Percentiles rank a stretch among this genome's conserved stretches.
Conservation (phyloP, 1,139 yeast species). For the Protomyces inundatus region DNA sequence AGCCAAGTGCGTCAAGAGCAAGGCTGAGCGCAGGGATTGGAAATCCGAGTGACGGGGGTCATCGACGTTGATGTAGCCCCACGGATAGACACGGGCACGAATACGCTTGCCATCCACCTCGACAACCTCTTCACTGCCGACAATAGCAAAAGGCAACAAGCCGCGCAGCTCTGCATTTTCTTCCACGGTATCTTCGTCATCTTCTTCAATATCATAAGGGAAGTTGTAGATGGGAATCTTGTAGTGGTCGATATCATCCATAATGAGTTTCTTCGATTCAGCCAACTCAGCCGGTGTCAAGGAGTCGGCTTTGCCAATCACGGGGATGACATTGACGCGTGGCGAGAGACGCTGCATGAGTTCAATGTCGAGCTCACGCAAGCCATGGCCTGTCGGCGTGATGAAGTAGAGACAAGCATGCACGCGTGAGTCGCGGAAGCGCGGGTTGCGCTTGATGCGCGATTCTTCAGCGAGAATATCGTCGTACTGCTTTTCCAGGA, state of each 20-base stretch:
- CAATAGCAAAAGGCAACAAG: slow-evolving; percentile 80
- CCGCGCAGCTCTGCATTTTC: slow-evolving; percentile 72
- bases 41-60: slow-evolving; percentile 82
- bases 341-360: slow-evolving; percentile 72
- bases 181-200: slow-evolving; percentile 62
- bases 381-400: slow-evolving; percentile 71
- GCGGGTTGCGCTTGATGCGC: slow-evolving; percentile 76
- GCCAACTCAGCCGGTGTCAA: slow-evolving; percentile 70
- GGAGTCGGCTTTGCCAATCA: slow-evolving; percentile 81
- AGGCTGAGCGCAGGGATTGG: slow-evolving; percentile 70
- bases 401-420: slow-evolving; percentile 68
- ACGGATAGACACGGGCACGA: slow-evolving; percentile 84
- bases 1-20: slow-evolving; percentile 75
- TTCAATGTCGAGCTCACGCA: slow-evolving; percentile 66
- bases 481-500: slow-evolving; percentile 84
- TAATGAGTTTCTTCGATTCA: slow-evolving; percentile 57
- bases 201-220: slow-evolving; percentile 55
- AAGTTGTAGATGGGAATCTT: slow-evolving; percentile 82
- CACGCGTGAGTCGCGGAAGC: slow-evolving; percentile 67
- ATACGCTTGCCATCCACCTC: slow-evolving; percentile 59
- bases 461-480: slow-evolving; percentile 88
- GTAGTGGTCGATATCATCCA: slow-evolving; percentile 68
- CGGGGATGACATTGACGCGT: slow-evolving; percentile 82
- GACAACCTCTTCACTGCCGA: slow-evolving; percentile 61
- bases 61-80: slow-evolving; percentile 89